A percentile compares a stretch with the other conserved stretches of the same genome.
Conservation (phyloP, 768 basidiomycete species). For the Naganishia vaughanmartiniae region DNA sequence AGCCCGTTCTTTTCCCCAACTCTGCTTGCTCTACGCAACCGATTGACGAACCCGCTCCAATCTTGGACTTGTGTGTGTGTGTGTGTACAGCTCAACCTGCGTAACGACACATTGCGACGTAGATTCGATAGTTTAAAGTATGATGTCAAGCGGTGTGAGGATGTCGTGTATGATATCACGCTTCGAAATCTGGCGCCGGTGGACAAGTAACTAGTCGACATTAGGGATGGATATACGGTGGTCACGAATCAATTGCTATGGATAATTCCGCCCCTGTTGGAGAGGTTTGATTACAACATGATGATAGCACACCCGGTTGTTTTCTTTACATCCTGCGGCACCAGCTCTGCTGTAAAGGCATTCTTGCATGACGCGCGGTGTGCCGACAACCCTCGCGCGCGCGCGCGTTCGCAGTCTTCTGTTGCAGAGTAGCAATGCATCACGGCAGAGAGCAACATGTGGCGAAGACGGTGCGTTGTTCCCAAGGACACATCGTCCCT, state of each 20-base stretch:
- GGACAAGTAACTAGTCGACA: not conserved
- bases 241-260: not conserved
- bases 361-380: too few species aligned
- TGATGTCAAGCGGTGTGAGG: constrained; percentile 55
- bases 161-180: constrained; percentile 54
- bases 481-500: too few species aligned
- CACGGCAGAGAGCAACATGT: not conserved
- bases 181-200: constrained; percentile 45
- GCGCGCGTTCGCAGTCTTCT: not conserved
- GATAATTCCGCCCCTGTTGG: not conserved
- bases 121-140: constrained; percentile 55
- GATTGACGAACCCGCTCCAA: too few species aligned
- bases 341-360: too few species aligned
- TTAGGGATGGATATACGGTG: not conserved
- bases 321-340: too few species aligned
- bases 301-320: not conserved
- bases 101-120: constrained; percentile 54
- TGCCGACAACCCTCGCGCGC: not conserved
- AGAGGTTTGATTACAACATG: not conserved
- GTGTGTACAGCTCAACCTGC: constrained; percentile 51
- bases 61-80: not conserved
- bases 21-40: not conserved
- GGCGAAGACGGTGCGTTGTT: too few species aligned
- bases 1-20: constrained; percentile 6
- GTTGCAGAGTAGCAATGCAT: not conserved